Percentiles rank a stretch among this genome's conserved stretches.
Evolutionary conservation across 805 yeast species (phyloP).

Genomic region (Komagataella kurtzmanii): DNA sequence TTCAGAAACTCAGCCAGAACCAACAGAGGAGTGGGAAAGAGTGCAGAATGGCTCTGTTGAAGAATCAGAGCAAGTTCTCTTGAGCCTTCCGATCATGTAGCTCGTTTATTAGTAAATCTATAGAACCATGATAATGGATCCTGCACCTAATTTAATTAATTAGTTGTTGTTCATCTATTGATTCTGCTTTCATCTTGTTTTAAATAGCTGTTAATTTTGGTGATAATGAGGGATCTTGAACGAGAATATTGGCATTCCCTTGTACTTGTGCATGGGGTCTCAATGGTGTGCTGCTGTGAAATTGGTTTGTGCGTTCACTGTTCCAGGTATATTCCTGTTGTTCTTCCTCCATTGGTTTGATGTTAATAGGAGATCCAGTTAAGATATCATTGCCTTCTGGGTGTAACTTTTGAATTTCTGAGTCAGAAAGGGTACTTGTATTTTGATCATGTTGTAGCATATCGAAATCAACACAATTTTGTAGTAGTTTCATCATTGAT

Average conservation of each 20-base stretch:
- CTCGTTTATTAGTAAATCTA: background rate
- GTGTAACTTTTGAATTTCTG: background rate
- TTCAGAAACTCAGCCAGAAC: slow-evolving; percentile 7
- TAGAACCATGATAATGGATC: background rate
- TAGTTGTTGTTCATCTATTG: background rate
- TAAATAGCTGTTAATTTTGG: background rate
- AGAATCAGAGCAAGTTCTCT: background rate
- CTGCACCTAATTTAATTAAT: background rate
- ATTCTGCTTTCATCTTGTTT: background rate
- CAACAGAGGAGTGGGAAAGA: background rate
- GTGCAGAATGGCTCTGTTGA: background rate
- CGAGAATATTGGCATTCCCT: background rate
- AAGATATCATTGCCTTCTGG: background rate
- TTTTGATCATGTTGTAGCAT: background rate
- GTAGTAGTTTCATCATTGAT: background rate
- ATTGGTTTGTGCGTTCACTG: background rate
- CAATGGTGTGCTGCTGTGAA: background rate
- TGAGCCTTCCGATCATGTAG: background rate
- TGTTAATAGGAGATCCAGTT: background rate
- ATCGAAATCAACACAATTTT: background rate
- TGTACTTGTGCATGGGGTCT: background rate
- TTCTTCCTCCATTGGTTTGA: background rate
- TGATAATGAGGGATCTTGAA: background rate
- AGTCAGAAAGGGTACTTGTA: background rate
- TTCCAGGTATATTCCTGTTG: background rate